Base-by-base conservation (phyloP, 257 asterid species). In the Cinchona pubescens region DNA sequence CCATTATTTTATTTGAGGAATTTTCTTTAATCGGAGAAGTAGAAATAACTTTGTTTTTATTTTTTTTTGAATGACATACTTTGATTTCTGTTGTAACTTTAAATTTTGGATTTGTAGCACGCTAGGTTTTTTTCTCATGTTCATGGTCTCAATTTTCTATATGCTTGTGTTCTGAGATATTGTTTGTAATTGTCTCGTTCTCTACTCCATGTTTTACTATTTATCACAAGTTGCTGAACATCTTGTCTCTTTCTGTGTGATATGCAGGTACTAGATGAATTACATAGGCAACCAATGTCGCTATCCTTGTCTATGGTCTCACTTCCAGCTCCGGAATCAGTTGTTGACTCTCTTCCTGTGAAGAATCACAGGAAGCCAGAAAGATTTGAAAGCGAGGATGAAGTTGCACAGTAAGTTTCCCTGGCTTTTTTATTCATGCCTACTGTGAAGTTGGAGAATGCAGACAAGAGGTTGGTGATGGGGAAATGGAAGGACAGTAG, bases 241-340 rank as follows among this genome's bases (percentile, higher is more conserved):
- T n/a, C 55, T 78, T 37, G 30, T 25, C 68, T 25, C 71, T 40
- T 27, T 27, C 38, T 53, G 40, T 72, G 75, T 69, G 29, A 23
- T 67, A 38, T 83, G 61, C 87, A 94, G 98, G 96, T 94, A 63
- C 88, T 92, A 79, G 98, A 94, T 84, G 97, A 92, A 88, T 89
- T 92, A 74, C 98, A 94, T 80, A 89, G 89, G 60, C 97, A 94
- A 79, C 97, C 97, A 12, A 79, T 87, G 91, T 79, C 97, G 2
- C 82, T 83, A 81, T 84, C 98, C 85, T 78, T 88, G 84, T 87
- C 97, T 29, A 76, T 82, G 85, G 86, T 84, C 79, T 86, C 97
- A 78, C 88, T 83, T 81, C 97, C 98, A 19, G 98, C 98, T 78
- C 94, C 92, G 30, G 96, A 92, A 77, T 85, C 97, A 27, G 87